A percentile compares a stretch with the other conserved stretches of the same genome.
phyloP scores from a whole-genome alignment of 768 basidiomycete species.

The Tulasnella sp. region DNA sequence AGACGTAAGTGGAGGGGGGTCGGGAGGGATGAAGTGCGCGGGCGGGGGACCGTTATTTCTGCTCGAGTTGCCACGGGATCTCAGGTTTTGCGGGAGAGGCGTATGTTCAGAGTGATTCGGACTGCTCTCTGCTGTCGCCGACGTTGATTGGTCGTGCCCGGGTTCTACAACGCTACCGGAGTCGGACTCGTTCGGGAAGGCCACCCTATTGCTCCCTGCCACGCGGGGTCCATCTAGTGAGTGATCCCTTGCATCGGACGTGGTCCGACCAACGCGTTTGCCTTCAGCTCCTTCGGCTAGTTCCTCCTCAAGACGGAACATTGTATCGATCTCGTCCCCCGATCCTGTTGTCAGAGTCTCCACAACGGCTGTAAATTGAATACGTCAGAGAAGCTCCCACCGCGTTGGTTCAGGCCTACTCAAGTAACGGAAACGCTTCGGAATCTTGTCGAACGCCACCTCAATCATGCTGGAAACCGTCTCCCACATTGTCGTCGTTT shows the following conservation, averaged over 20 bases:
- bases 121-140: slow-evolving; percentile 19
- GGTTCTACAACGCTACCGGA: slow-evolving; percentile 25
- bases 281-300: slow-evolving; percentile 24
- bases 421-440: slow-evolving; percentile 58
- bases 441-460: slow-evolving; percentile 57
- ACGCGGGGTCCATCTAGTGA: not conserved
- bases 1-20: slow-evolving; percentile 25
- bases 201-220: slow-evolving; percentile 23
- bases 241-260: not conserved
- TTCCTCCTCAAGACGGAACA: slow-evolving; percentile 70
- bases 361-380: slow-evolving; percentile 45
- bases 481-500: slow-evolving; percentile 57
- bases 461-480: slow-evolving; percentile 57
- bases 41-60: slow-evolving; percentile 6
- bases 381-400: not conserved
- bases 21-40: slow-evolving; percentile 16
- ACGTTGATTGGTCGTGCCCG: slow-evolving; percentile 33
- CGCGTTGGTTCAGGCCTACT: slow-evolving; percentile 36
- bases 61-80: slow-evolving; percentile 5
- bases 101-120: slow-evolving; percentile 18
- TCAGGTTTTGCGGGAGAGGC: not conserved
- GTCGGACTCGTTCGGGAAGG: slow-evolving; percentile 22
- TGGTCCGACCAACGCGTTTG: slow-evolving; percentile 1
- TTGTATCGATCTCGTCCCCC: slow-evolving; percentile 62
- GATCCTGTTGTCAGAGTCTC: slow-evolving; percentile 64